Percentiles rank a stretch among this genome's conserved stretches.
Conservation (phyloP, 2,329 filamentous ascomycete genomes). For the Ophiostoma australiae region DNA sequence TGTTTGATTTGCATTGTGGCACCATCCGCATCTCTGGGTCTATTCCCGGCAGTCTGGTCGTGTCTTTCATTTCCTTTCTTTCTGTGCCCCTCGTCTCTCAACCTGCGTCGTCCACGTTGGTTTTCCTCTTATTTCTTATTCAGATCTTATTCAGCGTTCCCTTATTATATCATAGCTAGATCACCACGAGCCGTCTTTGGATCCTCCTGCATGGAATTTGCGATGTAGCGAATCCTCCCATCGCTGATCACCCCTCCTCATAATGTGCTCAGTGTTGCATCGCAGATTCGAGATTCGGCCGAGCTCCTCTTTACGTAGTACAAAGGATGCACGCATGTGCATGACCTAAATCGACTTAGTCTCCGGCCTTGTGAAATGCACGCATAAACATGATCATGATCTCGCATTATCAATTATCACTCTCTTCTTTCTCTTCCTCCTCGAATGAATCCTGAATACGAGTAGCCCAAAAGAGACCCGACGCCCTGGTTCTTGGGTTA, state of each 20-base stretch:
- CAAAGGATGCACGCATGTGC: background rate
- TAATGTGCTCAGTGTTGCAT: background rate
- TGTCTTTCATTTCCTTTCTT: background rate
- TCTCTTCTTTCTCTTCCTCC: no score
- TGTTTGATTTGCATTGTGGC: background rate
- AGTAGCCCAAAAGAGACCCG: background rate
- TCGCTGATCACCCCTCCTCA: background rate
- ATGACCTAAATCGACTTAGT: background rate
- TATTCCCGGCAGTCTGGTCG: conserved; percentile 2
- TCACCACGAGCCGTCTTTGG: background rate
- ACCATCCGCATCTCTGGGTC: background rate
- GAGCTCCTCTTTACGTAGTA: background rate
- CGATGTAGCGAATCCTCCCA: background rate
- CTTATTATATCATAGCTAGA: background rate
- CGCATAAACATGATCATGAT: background rate
- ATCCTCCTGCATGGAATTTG: background rate
- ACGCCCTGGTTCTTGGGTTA: conserved; percentile 8
- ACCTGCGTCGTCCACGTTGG: background rate
- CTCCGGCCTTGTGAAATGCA: background rate
- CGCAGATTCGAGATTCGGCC: background rate
- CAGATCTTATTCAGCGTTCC: background rate
- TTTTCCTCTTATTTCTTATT: background rate
- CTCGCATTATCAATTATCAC: background rate
- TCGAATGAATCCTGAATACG: background rate
- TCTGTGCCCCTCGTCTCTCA: background rate